A percentile compares a stretch with the other conserved stretches of the same genome.
These are phyloP conservation scores for Serendipita sp. DNA, from an alignment of 768 basidiomycete genomes.

Conservation along the genomic window DNA sequence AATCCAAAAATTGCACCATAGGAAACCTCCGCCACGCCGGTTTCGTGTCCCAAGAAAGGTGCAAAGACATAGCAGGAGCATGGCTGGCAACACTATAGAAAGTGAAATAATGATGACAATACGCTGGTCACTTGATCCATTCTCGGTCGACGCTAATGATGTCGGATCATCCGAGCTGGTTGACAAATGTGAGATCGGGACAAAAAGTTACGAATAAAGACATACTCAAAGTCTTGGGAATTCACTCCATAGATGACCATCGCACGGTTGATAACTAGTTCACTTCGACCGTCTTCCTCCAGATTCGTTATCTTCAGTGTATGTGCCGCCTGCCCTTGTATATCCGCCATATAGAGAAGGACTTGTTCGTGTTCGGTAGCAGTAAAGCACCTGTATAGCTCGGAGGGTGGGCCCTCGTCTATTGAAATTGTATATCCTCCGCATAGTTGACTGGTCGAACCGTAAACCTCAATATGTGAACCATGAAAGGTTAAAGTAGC, in stretches of 20 bases:
- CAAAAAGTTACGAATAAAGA: too few species aligned
- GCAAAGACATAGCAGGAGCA: too few species aligned
- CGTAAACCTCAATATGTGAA: not conserved
- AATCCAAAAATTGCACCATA: too few species aligned
- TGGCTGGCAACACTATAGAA: too few species aligned
- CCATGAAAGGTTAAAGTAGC: not conserved
- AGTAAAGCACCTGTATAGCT: not conserved
- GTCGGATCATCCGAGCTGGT: too few species aligned
- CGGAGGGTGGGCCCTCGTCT: not conserved
- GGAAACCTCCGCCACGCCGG: too few species aligned
- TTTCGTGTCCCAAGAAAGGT: too few species aligned
- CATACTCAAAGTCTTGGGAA: not conserved
- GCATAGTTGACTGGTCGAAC: not conserved
- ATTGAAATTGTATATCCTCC: not conserved
- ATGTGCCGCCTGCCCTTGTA: not conserved
- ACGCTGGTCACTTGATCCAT: too few species aligned
- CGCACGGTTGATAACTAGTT: not conserved
- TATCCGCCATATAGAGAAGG: not conserved
- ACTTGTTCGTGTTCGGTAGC: not conserved
- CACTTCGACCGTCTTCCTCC: not conserved
- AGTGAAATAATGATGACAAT: too few species aligned
- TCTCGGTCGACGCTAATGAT: too few species aligned
- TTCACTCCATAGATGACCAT: not conserved
- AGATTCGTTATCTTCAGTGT: not conserved
- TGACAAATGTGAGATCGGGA: too few species aligned